Percentiles rank a stretch among this genome's conserved stretches.
Conservation (phyloP, 306 rosid genomes). For the Begonia loranthoides region DNA sequence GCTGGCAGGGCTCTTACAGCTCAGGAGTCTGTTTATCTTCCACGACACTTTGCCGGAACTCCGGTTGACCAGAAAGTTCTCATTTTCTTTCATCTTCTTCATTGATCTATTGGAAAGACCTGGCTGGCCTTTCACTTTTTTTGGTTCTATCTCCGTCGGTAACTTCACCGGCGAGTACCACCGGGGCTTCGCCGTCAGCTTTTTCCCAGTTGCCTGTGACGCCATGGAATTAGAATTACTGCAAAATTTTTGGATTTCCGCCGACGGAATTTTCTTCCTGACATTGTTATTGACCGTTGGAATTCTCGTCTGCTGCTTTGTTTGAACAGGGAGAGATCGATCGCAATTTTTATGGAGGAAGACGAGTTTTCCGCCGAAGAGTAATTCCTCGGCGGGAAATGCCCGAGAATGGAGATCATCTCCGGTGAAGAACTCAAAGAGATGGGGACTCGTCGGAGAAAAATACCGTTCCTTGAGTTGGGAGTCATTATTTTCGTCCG, state of each 20-base stretch:
- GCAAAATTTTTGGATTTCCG: constrained; percentile 9
- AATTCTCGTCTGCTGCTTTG: constrained; percentile 3
- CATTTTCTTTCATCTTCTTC: constrained; percentile 7
- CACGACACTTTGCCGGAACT: constrained; percentile 56
- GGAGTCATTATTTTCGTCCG: constrained; percentile 11
- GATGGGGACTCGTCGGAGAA: constrained; percentile 16
- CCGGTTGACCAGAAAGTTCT: constrained; percentile 23
- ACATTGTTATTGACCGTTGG: too few species aligned
- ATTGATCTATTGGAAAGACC: neutral
- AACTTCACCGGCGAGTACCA: constrained; percentile 30
- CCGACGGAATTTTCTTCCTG: constrained; percentile 1
- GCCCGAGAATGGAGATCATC: constrained; percentile 23
- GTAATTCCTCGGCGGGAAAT: constrained; percentile 53
- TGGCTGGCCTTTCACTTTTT: neutral
- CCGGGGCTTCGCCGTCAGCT: constrained; percentile 30
- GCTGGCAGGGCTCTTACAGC: constrained; percentile 65
- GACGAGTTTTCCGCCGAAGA: constrained; percentile 41
- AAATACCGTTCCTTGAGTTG: too few species aligned
- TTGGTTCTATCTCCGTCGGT: neutral
- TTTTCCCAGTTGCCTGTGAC: neutral
- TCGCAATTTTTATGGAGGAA: constrained; percentile 16
- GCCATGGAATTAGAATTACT: too few species aligned
- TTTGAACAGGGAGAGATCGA: constrained; percentile 1
- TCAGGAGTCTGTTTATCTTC: constrained; percentile 58
- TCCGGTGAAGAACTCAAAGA: constrained; percentile 39